Evolutionary conservation across 345 rosid species (phyloP).

Genomic region (Salix koriyanagi): DNA sequence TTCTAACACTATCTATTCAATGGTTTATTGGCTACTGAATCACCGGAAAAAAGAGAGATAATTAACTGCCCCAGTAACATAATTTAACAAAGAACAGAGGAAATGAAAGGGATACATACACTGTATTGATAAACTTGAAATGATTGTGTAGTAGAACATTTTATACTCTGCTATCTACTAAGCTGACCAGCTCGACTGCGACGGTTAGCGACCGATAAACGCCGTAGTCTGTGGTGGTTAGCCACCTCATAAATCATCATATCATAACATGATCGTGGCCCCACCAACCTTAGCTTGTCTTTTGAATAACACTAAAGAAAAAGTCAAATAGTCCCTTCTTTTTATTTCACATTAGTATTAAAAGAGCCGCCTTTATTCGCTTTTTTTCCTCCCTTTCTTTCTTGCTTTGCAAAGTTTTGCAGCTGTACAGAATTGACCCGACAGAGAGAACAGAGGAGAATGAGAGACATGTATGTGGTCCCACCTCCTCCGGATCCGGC

Average conservation of each 20-base stretch:
- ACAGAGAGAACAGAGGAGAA: not conserved
- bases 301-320: not conserved
- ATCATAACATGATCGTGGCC: not conserved
- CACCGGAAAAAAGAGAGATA: not conserved
- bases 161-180: not conserved
- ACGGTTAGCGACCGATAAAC: not conserved
- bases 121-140: not conserved
- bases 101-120: not conserved
- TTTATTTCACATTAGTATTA: not conserved
- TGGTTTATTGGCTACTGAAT: too few relatives aligned
- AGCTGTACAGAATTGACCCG: not conserved
- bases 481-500: conserved; percentile 20
- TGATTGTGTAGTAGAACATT: not conserved
- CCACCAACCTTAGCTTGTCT: not conserved
- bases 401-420: not conserved
- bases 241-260: not conserved
- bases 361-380: conserved; percentile 18
- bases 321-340: conserved; percentile 13
- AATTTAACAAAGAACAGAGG: not conserved
- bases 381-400: not conserved
- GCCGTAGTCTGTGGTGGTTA: not conserved
- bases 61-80: not conserved
- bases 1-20: too few relatives aligned
- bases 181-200: conserved; percentile 2
- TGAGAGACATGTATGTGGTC: conserved; percentile 22